Evolutionary conservation across 345 rosid species (phyloP).

Genomic region (Sapria himalayana): DNA sequence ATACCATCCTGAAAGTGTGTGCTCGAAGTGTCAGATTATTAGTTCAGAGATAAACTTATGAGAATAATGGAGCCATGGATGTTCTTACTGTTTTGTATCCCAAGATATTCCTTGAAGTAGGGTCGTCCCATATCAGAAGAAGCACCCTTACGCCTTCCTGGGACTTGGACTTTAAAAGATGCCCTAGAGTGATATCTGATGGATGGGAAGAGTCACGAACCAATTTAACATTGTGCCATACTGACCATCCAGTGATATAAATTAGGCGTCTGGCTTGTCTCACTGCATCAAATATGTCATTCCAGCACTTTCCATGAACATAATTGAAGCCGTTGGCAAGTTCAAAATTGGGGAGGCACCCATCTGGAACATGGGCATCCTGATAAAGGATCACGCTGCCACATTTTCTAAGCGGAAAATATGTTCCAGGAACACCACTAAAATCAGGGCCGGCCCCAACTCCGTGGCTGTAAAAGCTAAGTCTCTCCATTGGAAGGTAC

Average conservation of each 20-base stretch:
- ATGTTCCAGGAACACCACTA: slow-evolving; percentile 78
- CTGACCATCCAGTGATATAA: slow-evolving; percentile 93
- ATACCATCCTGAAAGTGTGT: slow-evolving; percentile 51
- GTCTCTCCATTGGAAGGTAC: slow-evolving; percentile 42
- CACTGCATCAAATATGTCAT: slow-evolving; percentile 66
- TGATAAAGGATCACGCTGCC: slow-evolving; percentile 74
- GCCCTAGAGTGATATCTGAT: slow-evolving; percentile 40
- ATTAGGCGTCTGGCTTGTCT: slow-evolving; percentile 58
- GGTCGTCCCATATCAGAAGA: slow-evolving; percentile 94
- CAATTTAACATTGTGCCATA: slow-evolving; percentile 72
- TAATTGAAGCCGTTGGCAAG: slow-evolving; percentile 48
- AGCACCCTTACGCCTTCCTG: slow-evolving; percentile 91
- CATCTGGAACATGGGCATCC: slow-evolving; percentile 88
- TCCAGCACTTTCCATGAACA: slow-evolving; percentile 81
- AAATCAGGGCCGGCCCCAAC: slow-evolving; percentile 79
- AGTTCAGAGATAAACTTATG: neutral
- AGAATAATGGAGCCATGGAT: too few species aligned
- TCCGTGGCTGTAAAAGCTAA: slow-evolving; percentile 48
- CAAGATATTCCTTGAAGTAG: slow-evolving; percentile 76
- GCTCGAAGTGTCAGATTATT: neutral
- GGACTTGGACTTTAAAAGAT: slow-evolving; percentile 65
- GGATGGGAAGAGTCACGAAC: slow-evolving; percentile 35
- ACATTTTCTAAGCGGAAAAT: slow-evolving; percentile 80
- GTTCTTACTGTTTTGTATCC: slow-evolving; percentile 68
- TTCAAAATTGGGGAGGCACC: slow-evolving; percentile 36